Evolutionary conservation across 2,329 filamentous ascomycete species (phyloP).

Genomic region (Blastomyces gilchristii): DNA sequence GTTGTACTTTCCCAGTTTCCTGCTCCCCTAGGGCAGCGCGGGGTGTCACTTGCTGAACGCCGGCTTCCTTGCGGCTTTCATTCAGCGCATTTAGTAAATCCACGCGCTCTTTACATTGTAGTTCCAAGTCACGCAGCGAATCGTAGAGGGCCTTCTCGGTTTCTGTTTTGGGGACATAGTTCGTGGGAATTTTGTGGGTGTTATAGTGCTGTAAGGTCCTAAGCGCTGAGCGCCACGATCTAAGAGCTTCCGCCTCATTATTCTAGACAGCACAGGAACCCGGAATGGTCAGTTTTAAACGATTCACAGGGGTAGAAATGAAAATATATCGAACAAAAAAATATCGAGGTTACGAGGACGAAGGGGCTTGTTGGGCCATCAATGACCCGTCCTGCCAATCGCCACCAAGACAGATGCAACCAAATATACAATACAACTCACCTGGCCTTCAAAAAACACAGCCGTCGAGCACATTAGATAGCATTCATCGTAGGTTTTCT

Average conservation of each 20-base stretch:
- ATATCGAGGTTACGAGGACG: too few relatives aligned
- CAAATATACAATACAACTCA: slow-evolving; percentile 30
- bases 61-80: slow-evolving; percentile 49
- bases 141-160: slow-evolving; percentile 75
- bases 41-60: slow-evolving; percentile 20
- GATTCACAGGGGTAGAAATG: neutral
- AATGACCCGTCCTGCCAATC: neutral
- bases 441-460: slow-evolving; percentile 90
- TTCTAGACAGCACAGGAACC: slow-evolving; percentile 46
- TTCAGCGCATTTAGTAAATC: slow-evolving; percentile 75
- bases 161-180: slow-evolving; percentile 62
- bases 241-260: slow-evolving; percentile 80
- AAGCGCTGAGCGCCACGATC: slow-evolving; percentile 81
- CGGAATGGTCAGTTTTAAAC: neutral
- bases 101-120: slow-evolving; percentile 88
- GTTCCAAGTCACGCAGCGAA: slow-evolving; percentile 69
- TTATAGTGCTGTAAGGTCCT: slow-evolving; percentile 83
- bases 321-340: neutral
- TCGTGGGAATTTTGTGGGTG: slow-evolving; percentile 60
- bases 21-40: neutral
- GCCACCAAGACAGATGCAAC: neutral
- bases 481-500: slow-evolving; percentile 96
- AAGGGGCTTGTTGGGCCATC: too few relatives aligned
- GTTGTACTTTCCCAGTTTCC: slow-evolving; percentile 7
- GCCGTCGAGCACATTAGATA: slow-evolving; percentile 92